Conservation (phyloP, 164 flowering plant genomes). For the Santalum album region DNA sequence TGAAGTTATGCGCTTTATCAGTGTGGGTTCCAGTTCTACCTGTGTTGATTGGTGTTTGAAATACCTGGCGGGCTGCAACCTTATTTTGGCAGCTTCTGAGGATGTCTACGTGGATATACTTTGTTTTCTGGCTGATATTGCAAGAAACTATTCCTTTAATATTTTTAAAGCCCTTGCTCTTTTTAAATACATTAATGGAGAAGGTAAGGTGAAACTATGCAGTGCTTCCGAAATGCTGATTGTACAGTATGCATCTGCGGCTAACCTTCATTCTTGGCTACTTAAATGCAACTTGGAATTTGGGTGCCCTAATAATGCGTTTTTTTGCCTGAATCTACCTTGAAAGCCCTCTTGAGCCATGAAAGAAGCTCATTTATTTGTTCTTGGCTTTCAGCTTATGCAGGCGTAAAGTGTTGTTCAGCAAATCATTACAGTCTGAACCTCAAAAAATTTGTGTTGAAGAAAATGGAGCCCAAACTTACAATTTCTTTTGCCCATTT, state of each 20-base stretch:
- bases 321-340: conserved; percentile 12
- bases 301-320: conserved; percentile 1
- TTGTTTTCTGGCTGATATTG: conserved; percentile 15
- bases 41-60: conserved; percentile 10
- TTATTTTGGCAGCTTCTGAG: conserved; percentile 10
- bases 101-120: conserved; percentile 18
- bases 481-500: background rate
- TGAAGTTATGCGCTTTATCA: conserved; percentile 12
- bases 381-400: conserved; percentile 9
- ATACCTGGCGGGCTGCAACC: conserved; percentile 4
- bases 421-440: background rate
- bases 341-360: conserved; percentile 2
- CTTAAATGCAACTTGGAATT: conserved; percentile 19
- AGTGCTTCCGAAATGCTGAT: background rate
- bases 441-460: too few species aligned
- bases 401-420: background rate
- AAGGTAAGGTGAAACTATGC: background rate
- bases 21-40: conserved; percentile 4
- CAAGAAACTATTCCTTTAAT: background rate
- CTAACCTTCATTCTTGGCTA: conserved; percentile 12
- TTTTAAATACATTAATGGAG: conserved; percentile 6
- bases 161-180: conserved; percentile 6
- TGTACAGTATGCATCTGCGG: background rate
- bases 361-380: background rate
- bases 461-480: background rate